A percentile compares a stretch with the other conserved stretches of the same genome.
These are phyloP conservation scores for Ocimum tenuiflorum DNA, from an alignment of 257 asterid genomes.

Conservation along the genomic window DNA sequence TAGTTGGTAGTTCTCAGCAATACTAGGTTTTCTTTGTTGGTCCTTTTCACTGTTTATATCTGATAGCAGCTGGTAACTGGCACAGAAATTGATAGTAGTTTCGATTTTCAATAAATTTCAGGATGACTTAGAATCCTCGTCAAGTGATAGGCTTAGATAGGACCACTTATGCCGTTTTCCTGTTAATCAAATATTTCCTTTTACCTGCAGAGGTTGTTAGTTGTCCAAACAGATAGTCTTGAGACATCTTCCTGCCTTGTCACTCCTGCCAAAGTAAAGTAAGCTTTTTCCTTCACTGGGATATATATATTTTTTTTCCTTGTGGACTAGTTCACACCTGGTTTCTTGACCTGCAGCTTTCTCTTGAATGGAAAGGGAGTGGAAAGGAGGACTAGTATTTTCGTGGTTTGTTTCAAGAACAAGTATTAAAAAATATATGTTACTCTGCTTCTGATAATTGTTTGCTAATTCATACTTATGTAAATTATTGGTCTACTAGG, in stretches of 20 bases:
- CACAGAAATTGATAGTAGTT: neutral
- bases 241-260: slow-evolving; percentile 79
- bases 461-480: slow-evolving; percentile 1
- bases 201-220: slow-evolving; percentile 66
- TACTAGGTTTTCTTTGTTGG: neutral
- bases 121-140: neutral
- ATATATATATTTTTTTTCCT: slow-evolving; percentile 6
- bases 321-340: slow-evolving; percentile 1
- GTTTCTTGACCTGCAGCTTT: slow-evolving; percentile 54
- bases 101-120: neutral
- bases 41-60: neutral
- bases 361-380: slow-evolving; percentile 79
- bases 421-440: neutral
- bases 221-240: slow-evolving; percentile 53
- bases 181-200: slow-evolving; percentile 21
- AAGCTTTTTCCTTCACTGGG: slow-evolving; percentile 21
- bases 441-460: neutral
- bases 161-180: neutral
- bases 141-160: slow-evolving; percentile 8
- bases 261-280: slow-evolving; percentile 76
- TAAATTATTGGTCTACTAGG: slow-evolving; percentile 38
- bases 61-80: neutral
- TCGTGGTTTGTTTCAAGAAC: slow-evolving; percentile 41
- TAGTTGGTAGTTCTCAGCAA: neutral
- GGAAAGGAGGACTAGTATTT: slow-evolving; percentile 52